These are phyloP conservation scores for Heliosperma pusillum DNA, from an alignment of 148 eudicot genomes.

Conservation along the genomic window DNA sequence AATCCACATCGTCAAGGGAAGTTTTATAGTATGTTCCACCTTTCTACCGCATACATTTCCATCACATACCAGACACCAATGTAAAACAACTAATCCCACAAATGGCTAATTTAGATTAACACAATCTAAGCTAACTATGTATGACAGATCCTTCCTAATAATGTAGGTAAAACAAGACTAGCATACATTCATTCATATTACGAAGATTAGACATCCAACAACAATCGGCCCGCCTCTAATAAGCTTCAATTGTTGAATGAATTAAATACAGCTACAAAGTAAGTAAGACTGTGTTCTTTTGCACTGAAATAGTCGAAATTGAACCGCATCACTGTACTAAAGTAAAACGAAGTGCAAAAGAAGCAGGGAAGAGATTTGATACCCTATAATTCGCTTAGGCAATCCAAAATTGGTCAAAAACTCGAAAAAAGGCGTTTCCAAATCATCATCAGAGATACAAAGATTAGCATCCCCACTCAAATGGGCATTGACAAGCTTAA, in stretches of 20 bases:
- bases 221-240: not conserved
- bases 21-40: not conserved
- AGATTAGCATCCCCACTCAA: constrained; percentile 32
- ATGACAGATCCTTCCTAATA: too few species aligned
- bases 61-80: not conserved
- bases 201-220: not conserved
- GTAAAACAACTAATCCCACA: not conserved
- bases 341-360: not conserved
- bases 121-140: not conserved
- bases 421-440: constrained; percentile 64
- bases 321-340: not conserved
- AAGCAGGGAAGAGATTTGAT: constrained; percentile 19
- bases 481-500: constrained; percentile 61
- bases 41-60: not conserved
- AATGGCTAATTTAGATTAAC: not conserved
- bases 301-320: not conserved
- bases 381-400: constrained; percentile 66
- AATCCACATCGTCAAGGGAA: not conserved
- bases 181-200: not conserved
- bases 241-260: not conserved
- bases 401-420: constrained; percentile 50
- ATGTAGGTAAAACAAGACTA: not conserved
- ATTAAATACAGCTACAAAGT: constrained; percentile 26
- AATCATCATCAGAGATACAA: constrained; percentile 53
- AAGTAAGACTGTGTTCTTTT: not conserved